Percentiles rank a stretch among this genome's conserved stretches.
Conservation (phyloP, 768 basidiomycete genomes). For the Stropharia rugosoannulata region DNA sequence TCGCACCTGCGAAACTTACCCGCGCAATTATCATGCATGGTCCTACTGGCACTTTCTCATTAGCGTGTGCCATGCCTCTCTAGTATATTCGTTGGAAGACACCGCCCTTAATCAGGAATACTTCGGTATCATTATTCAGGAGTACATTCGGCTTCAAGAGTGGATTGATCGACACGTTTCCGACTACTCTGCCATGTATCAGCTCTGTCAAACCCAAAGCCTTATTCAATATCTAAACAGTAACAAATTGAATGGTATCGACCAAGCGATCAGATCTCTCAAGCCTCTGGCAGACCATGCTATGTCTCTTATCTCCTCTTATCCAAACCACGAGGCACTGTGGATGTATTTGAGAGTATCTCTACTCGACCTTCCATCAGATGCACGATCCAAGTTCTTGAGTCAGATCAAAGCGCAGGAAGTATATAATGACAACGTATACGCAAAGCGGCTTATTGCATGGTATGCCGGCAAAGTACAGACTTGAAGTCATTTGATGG, state of each 20-base stretch:
- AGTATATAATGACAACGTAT: not conserved
- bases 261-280: slow-evolving; percentile 4
- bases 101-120: slow-evolving; percentile 18
- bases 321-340: slow-evolving; percentile 59
- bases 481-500: too few relatives aligned
- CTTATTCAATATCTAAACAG: slow-evolving; percentile 21
- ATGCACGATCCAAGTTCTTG: slow-evolving; percentile 4
- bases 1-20: slow-evolving; percentile 58
- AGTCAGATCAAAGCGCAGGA: slow-evolving; percentile 1
- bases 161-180: slow-evolving; percentile 70
- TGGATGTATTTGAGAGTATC: slow-evolving; percentile 57
- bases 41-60: slow-evolving; percentile 54
- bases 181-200: slow-evolving; percentile 66
- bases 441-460: slow-evolving; percentile 2
- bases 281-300: slow-evolving; percentile 39
- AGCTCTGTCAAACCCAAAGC: slow-evolving; percentile 40
- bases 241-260: not conserved
- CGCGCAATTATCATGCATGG: slow-evolving; percentile 79
- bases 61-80: slow-evolving; percentile 26
- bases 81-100: slow-evolving; percentile 16
- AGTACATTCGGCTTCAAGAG: slow-evolving; percentile 32
- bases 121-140: slow-evolving; percentile 34
- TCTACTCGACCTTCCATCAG: slow-evolving; percentile 6
- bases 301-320: slow-evolving; percentile 44
- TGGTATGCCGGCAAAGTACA: too few relatives aligned